Evolutionary conservation across 2,329 filamentous ascomycete species (phyloP).

Genomic region (Biscogniauxia mediterranea): DNA sequence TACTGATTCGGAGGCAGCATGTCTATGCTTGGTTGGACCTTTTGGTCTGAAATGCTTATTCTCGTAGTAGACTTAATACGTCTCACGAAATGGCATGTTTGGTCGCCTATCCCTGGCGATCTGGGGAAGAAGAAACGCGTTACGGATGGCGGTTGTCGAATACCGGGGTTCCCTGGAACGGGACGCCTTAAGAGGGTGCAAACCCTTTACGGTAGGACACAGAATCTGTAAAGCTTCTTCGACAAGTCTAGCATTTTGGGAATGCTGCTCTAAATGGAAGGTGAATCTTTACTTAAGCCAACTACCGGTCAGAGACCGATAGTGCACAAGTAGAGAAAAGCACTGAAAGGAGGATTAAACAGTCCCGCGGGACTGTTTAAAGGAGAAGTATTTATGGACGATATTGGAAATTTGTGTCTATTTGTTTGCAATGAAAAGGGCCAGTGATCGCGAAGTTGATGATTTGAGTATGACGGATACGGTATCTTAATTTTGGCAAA

Average conservation of each 20-base stretch:
- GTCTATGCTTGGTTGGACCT: neutral
- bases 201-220: slow-evolving; percentile 32
- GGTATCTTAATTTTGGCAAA: too few relatives aligned
- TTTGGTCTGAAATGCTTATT: neutral
- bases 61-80: neutral
- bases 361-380: too few relatives aligned
- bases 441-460: too few relatives aligned
- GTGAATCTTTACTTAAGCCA: slow-evolving; percentile 1
- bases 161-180: slow-evolving; percentile 35
- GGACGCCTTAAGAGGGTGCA: slow-evolving; percentile 38
- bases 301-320: neutral
- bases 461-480: too few relatives aligned
- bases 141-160: too few relatives aligned
- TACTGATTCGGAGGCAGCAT: neutral
- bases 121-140: neutral
- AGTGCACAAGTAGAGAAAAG: neutral
- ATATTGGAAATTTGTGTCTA: too few relatives aligned
- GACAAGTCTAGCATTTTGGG: slow-evolving; percentile 44
- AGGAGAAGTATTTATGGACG: neutral
- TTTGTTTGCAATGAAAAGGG: too few relatives aligned
- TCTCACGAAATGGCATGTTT: neutral
- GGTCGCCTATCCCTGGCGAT: neutral
- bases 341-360: neutral
- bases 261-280: slow-evolving; percentile 43
- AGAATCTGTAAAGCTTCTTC: slow-evolving; percentile 38